Evolutionary conservation across 495 filamentous ascomycete species (phyloP), one percentile per base, ranked within the genome.

Genomic region (Aspergillus nanangensis): DNA sequence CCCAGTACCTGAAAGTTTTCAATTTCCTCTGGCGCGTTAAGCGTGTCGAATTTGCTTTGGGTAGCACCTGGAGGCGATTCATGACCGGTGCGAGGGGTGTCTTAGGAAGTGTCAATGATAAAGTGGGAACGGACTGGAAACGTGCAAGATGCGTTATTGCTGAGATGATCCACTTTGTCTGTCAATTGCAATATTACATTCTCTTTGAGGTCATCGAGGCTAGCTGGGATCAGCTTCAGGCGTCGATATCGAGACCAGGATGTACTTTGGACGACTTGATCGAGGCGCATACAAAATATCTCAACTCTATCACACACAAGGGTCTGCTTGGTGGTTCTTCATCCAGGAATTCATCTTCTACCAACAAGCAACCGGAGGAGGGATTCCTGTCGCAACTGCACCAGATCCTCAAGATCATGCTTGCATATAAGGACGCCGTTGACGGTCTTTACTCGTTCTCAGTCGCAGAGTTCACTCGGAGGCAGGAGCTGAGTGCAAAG

Each of bases 1-100:
- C 88, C 2, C 91, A 97, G 60, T 99, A 99, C 63, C 83, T 99
- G 49, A 96, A 96, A 57, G 87, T 97, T 21, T 99, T 99, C 81
- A 99, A 99, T 63, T 96, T 99, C 65, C 81, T 99, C 3, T 99
- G 94, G 94, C 87, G 94, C 44, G 83, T 97, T 54, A 99, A 99
- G 65, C 84, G 94, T 36, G 92, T 99, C 39, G 94, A 97, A 60
- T 99, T 97, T 62, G 89, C 87, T 0, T 78, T 99, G 0, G 77
- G 80, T 15, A 89, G 86, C 31, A 90, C 88, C 32, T 99, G 94
- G 94, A 82, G 90, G 40, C 89, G 91, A 48, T 94, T 85, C 67
- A 97, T 96, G 85, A 97, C 94, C 1, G 94, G 94, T 44, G 83
- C 93, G 17, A 74, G 94, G 46, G 90, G 92, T 18, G 90, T 97